phyloP scores from a whole-genome alignment of 257 asterid genomes.

The Gentiana dahurica region DNA sequence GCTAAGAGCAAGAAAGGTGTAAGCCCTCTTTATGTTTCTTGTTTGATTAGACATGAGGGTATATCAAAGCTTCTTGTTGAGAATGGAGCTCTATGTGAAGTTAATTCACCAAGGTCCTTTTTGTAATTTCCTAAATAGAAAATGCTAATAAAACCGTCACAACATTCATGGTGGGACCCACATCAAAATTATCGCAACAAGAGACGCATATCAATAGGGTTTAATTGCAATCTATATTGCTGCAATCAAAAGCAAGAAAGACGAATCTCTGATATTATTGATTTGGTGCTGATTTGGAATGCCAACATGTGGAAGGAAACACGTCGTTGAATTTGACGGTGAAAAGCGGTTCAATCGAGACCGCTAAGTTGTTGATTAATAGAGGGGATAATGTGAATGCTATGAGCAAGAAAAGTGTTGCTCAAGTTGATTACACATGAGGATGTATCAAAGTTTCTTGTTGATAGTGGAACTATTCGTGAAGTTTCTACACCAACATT shows the following conservation, averaged over 20 bases:
- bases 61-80: constrained; percentile 35
- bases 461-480: constrained; percentile 31
- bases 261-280: constrained; percentile 35
- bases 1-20: constrained; percentile 43
- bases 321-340: constrained; percentile 76
- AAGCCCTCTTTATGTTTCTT: constrained; percentile 42
- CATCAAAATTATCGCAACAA: no score
- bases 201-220: constrained; percentile 35
- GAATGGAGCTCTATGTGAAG: constrained; percentile 26
- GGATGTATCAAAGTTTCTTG: constrained; percentile 35
- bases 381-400: constrained; percentile 63
- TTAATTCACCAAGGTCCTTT: constrained; percentile 7
- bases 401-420: constrained; percentile 37
- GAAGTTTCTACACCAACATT: constrained; percentile 4
- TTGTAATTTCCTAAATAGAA: no score
- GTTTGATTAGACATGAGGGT: constrained; percentile 36
- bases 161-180: no score
- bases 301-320: constrained; percentile 51
- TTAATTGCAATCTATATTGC: constrained; percentile 58
- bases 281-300: constrained; percentile 63
- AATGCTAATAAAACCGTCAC: no score
- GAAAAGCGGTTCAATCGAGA: constrained; percentile 53
- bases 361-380: constrained; percentile 42
- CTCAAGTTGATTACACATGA: constrained; percentile 43
- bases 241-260: constrained; percentile 62